Evolutionary conservation across 129 eudicot genomes (phyloP), one percentile per base, ranked within the genome.

Genomic region (Deinandra increscens): DNA sequence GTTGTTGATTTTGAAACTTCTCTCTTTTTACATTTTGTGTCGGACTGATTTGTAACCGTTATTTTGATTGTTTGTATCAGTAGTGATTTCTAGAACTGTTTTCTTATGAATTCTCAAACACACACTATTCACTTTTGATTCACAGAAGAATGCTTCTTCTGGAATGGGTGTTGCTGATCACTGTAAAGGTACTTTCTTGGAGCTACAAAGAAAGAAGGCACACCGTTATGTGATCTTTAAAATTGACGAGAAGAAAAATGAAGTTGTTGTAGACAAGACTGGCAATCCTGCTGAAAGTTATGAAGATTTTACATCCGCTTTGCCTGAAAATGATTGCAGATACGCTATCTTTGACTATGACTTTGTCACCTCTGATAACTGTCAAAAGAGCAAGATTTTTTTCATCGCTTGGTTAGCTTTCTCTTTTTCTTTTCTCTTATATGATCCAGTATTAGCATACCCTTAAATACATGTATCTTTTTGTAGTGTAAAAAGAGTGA

Each of bases 361-460:
- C 74, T 91, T 85, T 51, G 92, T 87, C 74, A 87, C 89, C 56
- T 65, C 87, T 41, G 97, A 91, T 15, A 91, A 91, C 68, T 85
- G 91, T 69, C 97, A 83, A 71, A 91, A 91, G 89, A 91, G 95
- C 95, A 91, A 91, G 82, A 90, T 87, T 1, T 90, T 90, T 86
- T 90, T 90, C 87, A 84, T 90, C 26, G 82, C 88, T 4, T 87
- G 95, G 95, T 88, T 68, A 77, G 90, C 63, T 23, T 60, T 72
- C 33, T 38, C 0, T 37, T 6, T 69, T 4, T 14, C 9, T 26
- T 29, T 61, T 7, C 10, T 38, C 8, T 22, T 39, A 59, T 63
- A 39, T 38, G 68, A 18, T 63, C 68, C 42, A n/a, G n/a, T n/a
- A 31, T 26, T 4, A 13, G 42, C 11, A 31, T 59, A 12, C 13